A percentile compares a stretch with the other conserved stretches of the same genome.
Conservation (phyloP, 2,329 filamentous ascomycete species). For the Alternaria triticina region DNA sequence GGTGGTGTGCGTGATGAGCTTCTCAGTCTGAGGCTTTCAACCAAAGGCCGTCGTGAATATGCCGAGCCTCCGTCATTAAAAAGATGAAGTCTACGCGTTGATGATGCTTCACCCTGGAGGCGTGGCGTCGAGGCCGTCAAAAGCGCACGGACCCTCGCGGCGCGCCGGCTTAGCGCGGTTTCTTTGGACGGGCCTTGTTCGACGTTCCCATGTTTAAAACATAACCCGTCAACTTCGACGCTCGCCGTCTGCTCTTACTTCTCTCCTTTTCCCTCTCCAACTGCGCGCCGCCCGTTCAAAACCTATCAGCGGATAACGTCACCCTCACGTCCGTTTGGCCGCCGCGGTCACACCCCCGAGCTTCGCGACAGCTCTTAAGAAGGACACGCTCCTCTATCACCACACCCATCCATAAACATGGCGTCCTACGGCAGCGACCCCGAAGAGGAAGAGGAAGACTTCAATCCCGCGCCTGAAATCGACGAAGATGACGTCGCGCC, state of each 20-base stretch:
- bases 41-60: too few relatives aligned
- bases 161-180: slow-evolving; percentile 25
- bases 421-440: slow-evolving; percentile 38
- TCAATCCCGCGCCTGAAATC: slow-evolving; percentile 81
- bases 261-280: background rate
- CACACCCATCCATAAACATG: slow-evolving; percentile 25
- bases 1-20: too few relatives aligned
- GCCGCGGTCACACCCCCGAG: slow-evolving; percentile 4
- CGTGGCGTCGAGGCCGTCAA: background rate
- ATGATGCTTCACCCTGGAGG: background rate
- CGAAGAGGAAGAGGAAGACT: slow-evolving; percentile 75
- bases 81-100: background rate
- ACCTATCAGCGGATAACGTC: background rate
- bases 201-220: slow-evolving; percentile 20
- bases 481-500: slow-evolving; percentile 61
- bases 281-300: background rate
- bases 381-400: slow-evolving; percentile 13
- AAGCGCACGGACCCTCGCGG: slow-evolving; percentile 17
- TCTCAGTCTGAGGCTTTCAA: too few relatives aligned
- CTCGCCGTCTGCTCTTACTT: slow-evolving; percentile 10
- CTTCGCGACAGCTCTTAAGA: slow-evolving; percentile 13
- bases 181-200: slow-evolving; percentile 27
- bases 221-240: slow-evolving; percentile 25
- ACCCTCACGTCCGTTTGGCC: background rate
- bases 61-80: too few relatives aligned